phyloP scores from a whole-genome alignment of 164 flowering plant species.

The Litsea cubeba region DNA sequence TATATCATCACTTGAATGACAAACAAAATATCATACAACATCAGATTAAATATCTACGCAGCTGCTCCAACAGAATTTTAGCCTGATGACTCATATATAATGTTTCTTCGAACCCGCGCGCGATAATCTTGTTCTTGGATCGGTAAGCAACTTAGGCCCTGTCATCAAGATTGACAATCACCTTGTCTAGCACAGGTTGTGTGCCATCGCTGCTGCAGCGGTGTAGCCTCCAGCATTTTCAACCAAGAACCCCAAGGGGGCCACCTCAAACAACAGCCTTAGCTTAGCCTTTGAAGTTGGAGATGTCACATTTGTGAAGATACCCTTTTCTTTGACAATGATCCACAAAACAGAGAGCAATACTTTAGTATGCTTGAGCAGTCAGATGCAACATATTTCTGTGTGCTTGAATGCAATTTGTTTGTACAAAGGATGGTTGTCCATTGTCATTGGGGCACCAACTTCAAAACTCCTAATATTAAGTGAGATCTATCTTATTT shows the following conservation, averaged over 20 bases:
- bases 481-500: no score
- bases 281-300: slow-evolving; percentile 92
- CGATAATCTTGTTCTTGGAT: slow-evolving; percentile 85
- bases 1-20: neutral
- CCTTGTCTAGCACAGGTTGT: slow-evolving; percentile 78
- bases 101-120: slow-evolving; percentile 90
- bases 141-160: slow-evolving; percentile 97
- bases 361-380: neutral
- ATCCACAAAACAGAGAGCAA: slow-evolving; percentile 38
- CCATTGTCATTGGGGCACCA: no score
- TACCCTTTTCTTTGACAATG: slow-evolving; percentile 93
- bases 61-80: slow-evolving; percentile 82
- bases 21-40: neutral
- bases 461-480: no score
- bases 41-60: slow-evolving; percentile 29
- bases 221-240: slow-evolving; percentile 94
- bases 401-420: no score
- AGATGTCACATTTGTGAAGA: slow-evolving; percentile 88
- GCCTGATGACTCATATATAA: slow-evolving; percentile 78
- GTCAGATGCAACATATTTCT: no score
- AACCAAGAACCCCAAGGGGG: slow-evolving; percentile 77
- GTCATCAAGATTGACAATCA: slow-evolving; percentile 60
- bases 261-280: slow-evolving; percentile 90
- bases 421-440: no score
- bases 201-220: slow-evolving; percentile 83